Base-by-base conservation (phyloP, 2,329 filamentous ascomycete genomes). In the Colletotrichum graminicola region DNA sequence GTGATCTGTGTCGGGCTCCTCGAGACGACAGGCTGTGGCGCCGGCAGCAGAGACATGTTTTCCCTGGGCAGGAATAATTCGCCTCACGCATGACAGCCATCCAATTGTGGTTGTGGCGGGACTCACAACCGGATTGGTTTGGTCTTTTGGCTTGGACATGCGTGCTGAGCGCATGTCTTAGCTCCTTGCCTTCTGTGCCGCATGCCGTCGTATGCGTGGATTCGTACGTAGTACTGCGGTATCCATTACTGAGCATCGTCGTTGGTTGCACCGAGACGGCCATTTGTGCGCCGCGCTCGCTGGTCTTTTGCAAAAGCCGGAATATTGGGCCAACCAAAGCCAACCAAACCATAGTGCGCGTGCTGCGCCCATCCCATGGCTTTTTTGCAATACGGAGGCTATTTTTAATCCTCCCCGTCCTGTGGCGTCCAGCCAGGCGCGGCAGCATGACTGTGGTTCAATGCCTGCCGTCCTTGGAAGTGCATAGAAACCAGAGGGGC, bases 331-430 rank as follows among this genome's bases (percentile, higher is more conserved):
- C 32, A 61, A n/a, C 39, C 29, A 43, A 52, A 39, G 45, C 39
- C 60, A 60, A 10, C 26, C 39, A n/a, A 56, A 39, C 3, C 23
- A 36, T 36, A 34, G 29, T 43, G 5, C 16, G 57, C 39, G 47
- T 64, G 60, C 54, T 60, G 62, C 60, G 66, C 61, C n/a, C 21
- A 26, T 55, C 60, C 45, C 26, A n/a, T 62, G 45, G 52, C 39
- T 41, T 36, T 45, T 52, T 68, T n/a, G 32, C 34, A 21, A 54
- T 21, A 54, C 23, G 16, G 49, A 7, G 39, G 45, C 52, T 63
- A 59, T 59, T 68, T 68, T 63, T 71, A 71, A 55, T 47, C 7
- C 14, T 63, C 45, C 45, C 36, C 10, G 59, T 18, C 36, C 14
- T 32, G 52, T 63, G 45, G 65, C 57, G 36, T 55, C 34, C 63